Base-by-base conservation (phyloP, 345 rosid genomes). In the Jatropha curcas region DNA sequence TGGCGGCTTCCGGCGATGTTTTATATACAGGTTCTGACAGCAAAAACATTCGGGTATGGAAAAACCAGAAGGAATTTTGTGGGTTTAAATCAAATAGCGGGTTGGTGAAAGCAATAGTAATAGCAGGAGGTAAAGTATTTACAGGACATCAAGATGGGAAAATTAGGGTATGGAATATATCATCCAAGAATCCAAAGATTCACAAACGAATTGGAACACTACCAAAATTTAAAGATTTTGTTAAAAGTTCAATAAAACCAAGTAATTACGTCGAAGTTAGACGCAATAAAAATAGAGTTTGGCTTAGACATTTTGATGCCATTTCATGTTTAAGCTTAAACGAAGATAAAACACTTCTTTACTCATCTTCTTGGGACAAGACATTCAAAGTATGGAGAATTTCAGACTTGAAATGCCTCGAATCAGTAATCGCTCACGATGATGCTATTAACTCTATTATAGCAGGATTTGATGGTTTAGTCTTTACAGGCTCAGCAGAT, bases 91-190 rank as follows among this genome's bases (percentile, higher is more conserved):
- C 92, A 1, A 86, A 87, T 33, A 88, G 95, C 5, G 98, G 98
- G 8, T 76, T 92, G 79, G 98, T 94, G 0, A 92, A 94, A 60
- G 89, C 98, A 1, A 89, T 94, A 5, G 84, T 92, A 20, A 79
- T 94, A 30, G 81, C 91, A 1, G 83, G 85, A 7, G 91, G 84
- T 25, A 84, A 76, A 69, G 88, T 94, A 50, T 94, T 94, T 65
- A 69, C 92, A 0, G 98, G 98, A 2, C 98, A 92, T 80, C 98
- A 92, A 77, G 98, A 94, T 52, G 98, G 98, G 31, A 92, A 90
- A 77, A 88, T 92, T 30, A 84, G 98, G 12, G 83, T 94, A 1
- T 94, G 98, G 98, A 90, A 80, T 70, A 71, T 71, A 66, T 87
- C 97, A 0, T 30, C 83, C 4, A 90, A 83, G 72, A 88, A 84